These are phyloP conservation scores for Solanum dulcamara DNA, from an alignment of 257 asterid species.

Conservation along the genomic window DNA sequence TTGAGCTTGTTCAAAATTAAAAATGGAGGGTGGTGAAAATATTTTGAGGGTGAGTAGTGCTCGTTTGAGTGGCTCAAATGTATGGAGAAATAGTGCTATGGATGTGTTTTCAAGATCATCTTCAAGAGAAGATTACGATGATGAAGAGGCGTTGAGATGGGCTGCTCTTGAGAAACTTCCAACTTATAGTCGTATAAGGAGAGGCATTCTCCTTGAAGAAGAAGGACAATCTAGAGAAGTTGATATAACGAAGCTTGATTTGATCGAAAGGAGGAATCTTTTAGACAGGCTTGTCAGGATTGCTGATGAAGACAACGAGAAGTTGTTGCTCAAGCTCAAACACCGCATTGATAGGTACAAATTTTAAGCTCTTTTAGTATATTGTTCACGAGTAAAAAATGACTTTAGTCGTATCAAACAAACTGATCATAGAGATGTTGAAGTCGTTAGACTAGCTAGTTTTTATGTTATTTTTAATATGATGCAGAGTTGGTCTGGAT, in stretches of 20 bases:
- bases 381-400: no score
- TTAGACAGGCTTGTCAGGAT: slow-evolving; percentile 52
- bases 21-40: slow-evolving; percentile 47
- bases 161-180: slow-evolving; percentile 89
- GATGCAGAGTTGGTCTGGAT: slow-evolving; percentile 54
- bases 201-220: slow-evolving; percentile 49
- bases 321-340: slow-evolving; percentile 56
- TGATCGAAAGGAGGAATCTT: slow-evolving; percentile 47
- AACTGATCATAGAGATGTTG: background rate
- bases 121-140: slow-evolving; percentile 44
- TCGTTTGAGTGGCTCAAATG: slow-evolving; percentile 46
- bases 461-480: background rate
- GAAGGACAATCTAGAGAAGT: slow-evolving; percentile 47
- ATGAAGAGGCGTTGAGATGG: slow-evolving; percentile 86
- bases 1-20: background rate
- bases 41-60: slow-evolving; percentile 36
- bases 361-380: background rate
- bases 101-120: slow-evolving; percentile 62
- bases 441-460: background rate
- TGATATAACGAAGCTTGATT: slow-evolving; percentile 51
- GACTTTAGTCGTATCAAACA: background rate
- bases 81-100: slow-evolving; percentile 68
- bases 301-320: slow-evolving; percentile 78
- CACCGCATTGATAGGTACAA: slow-evolving; percentile 50
- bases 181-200: slow-evolving; percentile 48